Conservation (phyloP, 495 filamentous ascomycete genomes). For the Neurospora sublineolata region DNA sequence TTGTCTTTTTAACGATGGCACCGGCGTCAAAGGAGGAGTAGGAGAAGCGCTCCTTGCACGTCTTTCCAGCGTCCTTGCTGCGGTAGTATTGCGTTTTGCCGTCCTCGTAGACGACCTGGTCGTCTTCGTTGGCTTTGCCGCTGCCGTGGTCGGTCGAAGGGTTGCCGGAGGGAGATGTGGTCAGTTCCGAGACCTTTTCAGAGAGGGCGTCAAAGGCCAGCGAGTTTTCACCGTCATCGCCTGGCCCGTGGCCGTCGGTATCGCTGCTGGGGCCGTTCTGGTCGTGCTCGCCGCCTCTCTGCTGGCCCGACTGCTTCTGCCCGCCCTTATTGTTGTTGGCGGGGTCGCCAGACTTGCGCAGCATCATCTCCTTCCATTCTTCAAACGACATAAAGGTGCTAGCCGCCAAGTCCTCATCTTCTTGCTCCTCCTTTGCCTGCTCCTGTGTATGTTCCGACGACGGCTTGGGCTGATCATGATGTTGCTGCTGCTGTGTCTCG, state of each 20-base stretch:
- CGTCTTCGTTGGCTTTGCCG: conserved; percentile 29
- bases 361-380: conserved; percentile 93
- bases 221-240: conserved; percentile 86
- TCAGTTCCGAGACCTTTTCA: conserved; percentile 32
- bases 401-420: conserved; percentile 52
- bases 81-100: conserved; percentile 44
- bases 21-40: conserved; percentile 96
- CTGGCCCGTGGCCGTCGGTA: conserved; percentile 39
- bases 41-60: conserved; percentile 82
- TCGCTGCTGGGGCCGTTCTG: conserved; percentile 19
- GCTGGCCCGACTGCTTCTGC: conserved; percentile 29
- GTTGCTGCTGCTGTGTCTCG: conserved; percentile 8
- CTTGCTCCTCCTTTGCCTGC: conserved; percentile 7
- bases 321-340: conserved; percentile 48
- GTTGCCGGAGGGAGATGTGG: conserved; percentile 16
- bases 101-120: conserved; percentile 33
- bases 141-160: conserved; percentile 21
- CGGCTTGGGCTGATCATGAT: conserved; percentile 3
- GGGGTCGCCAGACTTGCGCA: conserved; percentile 71
- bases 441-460: background rate
- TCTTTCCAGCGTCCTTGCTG: conserved; percentile 87
- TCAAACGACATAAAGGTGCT: conserved; percentile 93
- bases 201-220: conserved; percentile 63
- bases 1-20: conserved; percentile 85
- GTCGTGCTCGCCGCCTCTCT: conserved; percentile 4